These are phyloP conservation scores for Thyridium curvatum DNA, from an alignment of 2,329 filamentous ascomycete genomes.

Conservation along the genomic window DNA sequence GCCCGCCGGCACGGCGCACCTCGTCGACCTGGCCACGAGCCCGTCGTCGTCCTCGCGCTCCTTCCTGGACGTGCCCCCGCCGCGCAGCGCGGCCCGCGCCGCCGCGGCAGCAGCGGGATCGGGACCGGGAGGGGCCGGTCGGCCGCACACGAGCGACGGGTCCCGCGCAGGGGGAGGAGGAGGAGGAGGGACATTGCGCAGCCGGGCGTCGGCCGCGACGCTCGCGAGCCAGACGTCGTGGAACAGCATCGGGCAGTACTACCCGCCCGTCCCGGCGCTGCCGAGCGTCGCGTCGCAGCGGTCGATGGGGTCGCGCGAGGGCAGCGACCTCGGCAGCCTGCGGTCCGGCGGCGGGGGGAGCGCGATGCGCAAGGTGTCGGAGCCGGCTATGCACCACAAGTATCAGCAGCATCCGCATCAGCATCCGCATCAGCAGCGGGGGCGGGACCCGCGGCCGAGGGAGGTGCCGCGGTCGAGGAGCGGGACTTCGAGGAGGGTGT, in stretches of 20 bases:
- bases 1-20: conserved; percentile 28
- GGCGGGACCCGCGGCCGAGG: not conserved
- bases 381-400: too few relatives aligned
- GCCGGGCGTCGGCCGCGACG: not conserved
- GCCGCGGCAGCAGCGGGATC: too few relatives aligned
- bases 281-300: not conserved
- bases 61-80: not conserved
- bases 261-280: not conserved
- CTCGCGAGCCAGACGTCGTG: not conserved
- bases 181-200: not conserved
- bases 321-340: too few relatives aligned
- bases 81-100: too few relatives aligned
- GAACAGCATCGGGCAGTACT: not conserved
- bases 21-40: conserved; percentile 39
- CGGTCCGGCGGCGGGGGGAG: too few relatives aligned
- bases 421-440: not conserved
- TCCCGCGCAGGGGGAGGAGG: not conserved
- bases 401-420: too few relatives aligned
- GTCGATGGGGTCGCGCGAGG: too few relatives aligned
- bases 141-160: too few relatives aligned
- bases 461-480: not conserved
- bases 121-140: too few relatives aligned
- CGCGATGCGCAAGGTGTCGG: too few relatives aligned
- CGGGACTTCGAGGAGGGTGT: not conserved
- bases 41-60: conserved; percentile 2